Base-by-base conservation (phyloP, 2,329 filamentous ascomycete genomes). In the Orbilia blumenaviensis region DNA sequence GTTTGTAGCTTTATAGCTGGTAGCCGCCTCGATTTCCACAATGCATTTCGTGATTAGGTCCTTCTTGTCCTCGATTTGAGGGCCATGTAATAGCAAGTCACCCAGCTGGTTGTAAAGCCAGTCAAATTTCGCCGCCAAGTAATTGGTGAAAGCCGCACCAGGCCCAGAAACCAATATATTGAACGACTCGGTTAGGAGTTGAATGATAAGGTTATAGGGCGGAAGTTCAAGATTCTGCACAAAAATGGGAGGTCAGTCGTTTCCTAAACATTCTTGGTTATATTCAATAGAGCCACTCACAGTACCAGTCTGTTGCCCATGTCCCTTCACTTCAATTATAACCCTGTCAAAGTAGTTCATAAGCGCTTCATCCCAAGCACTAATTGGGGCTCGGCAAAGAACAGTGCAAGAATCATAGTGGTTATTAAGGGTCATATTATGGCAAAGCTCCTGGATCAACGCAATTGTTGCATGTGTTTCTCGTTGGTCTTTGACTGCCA, bases 401-500 rank as follows among this genome's bases (percentile, higher is more conserved):
- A 69, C 67, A 1, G 41, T 52, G 21, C 75, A 78, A 2, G 72
- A 66, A 18, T 66, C 52, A 46, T 63, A 63, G 60, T 76, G 66
- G 16, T 76, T 73, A 21, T 38, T 72, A n/a, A 66, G 66, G 2
- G 66, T 74, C 79, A 80, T 80, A 29, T 78, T 79, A 58, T 69
- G 64, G 62, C 78, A 78, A 38, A 80, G 78, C 8, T 80, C 79
- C 36, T 80, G 78, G 25, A 90, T 83, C 88, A 96, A 91, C 16
- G 86, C 85, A 54, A 94, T 85, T 23, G 96, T 88, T 27, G 94
- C 93, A 58, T 93, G 90, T 6, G 92, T 89, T n/a, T 94, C 90
- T 67, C 93, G 88, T 2, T 92, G 90, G 81, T 98, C 93, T 80
- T 94, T 92, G 74, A 91, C 93, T 23, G 90, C 89, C 4, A 88